phyloP scores from a whole-genome alignment of 2,329 filamentous ascomycete genomes.

The Clonostachys byssicola region DNA sequence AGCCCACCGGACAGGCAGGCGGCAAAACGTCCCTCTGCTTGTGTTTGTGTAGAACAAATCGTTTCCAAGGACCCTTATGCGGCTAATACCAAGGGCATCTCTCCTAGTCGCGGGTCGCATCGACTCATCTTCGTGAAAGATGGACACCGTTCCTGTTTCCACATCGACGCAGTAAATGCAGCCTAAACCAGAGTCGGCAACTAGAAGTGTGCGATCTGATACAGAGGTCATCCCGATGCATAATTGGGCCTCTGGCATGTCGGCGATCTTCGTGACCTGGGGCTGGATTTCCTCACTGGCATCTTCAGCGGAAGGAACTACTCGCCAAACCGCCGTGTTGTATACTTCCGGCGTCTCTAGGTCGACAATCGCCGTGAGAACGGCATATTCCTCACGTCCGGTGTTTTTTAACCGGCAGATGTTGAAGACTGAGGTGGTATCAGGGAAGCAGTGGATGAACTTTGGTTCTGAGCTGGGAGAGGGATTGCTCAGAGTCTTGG shows the following conservation, averaged over 20 bases:
- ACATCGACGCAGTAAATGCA: constrained; percentile 3
- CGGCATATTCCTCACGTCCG: constrained; percentile 4
- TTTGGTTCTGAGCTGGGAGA: neutral
- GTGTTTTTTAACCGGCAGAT: constrained; percentile 1
- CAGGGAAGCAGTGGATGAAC: constrained; percentile 3
- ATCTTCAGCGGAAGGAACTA: neutral
- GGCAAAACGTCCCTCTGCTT: constrained; percentile 1
- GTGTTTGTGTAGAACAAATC: constrained; percentile 5
- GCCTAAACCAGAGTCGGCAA: constrained; percentile 2
- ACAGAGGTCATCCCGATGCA: constrained; percentile 2
- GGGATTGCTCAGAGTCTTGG: neutral
- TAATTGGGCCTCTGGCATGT: constrained; percentile 1
- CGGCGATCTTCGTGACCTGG: constrained; percentile 1
- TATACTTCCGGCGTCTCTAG: constrained; percentile 2
- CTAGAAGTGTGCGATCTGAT: neutral
- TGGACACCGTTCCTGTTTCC: neutral
- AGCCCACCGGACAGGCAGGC: constrained; percentile 2
- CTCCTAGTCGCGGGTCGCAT: constrained; percentile 1
- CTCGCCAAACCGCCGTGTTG: constrained; percentile 3
- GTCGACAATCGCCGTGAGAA: constrained; percentile 3
- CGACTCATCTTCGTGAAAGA: neutral
- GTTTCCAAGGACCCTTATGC: neutral
- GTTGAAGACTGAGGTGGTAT: constrained; percentile 3
- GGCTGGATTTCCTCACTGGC: neutral
- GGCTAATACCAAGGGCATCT: constrained; percentile 5